Evolutionary conservation across 2,329 filamentous ascomycete species (phyloP).

Genomic region (Hypoxylon rubiginosum): DNA sequence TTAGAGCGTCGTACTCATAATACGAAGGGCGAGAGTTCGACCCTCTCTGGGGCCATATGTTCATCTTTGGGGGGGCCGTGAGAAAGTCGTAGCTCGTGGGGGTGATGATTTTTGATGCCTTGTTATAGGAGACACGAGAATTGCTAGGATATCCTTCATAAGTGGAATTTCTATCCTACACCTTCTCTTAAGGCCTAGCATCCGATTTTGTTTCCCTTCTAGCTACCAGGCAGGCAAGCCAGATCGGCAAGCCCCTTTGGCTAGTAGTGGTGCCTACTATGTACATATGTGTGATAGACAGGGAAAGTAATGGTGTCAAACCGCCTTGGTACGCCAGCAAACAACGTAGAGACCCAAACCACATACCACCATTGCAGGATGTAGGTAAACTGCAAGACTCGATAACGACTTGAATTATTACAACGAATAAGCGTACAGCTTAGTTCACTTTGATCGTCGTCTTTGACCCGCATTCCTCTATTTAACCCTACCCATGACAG

Average conservation of each 20-base stretch:
- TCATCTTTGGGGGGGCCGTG: background rate
- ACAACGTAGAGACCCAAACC: too few relatives aligned
- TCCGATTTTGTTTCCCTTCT: background rate
- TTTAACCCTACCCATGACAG: constrained; percentile 94
- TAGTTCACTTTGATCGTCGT: too few relatives aligned
- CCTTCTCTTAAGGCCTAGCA: background rate
- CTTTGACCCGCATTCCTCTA: constrained; percentile 54
- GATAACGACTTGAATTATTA: constrained; percentile 19
- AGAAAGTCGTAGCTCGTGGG: too few relatives aligned
- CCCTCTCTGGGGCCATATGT: background rate
- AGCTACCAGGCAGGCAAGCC: background rate
- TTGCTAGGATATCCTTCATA: background rate
- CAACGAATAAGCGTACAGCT: constrained; percentile 22
- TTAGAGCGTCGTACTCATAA: background rate
- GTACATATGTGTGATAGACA: too few relatives aligned
- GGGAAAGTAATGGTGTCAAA: too few relatives aligned
- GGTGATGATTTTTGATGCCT: too few relatives aligned
- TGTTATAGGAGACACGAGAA: too few relatives aligned
- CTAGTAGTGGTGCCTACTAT: background rate
- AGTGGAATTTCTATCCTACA: background rate
- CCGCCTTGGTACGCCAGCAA: too few relatives aligned
- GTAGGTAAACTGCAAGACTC: background rate
- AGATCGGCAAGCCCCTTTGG: background rate
- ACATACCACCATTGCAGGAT: background rate
- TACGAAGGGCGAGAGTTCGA: background rate